A percentile compares a stretch with the other conserved stretches of the same genome.
These are phyloP conservation scores for Trichoderma sp. DNA, from an alignment of 2,329 filamentous ascomycete genomes.

Conservation along the genomic window DNA sequence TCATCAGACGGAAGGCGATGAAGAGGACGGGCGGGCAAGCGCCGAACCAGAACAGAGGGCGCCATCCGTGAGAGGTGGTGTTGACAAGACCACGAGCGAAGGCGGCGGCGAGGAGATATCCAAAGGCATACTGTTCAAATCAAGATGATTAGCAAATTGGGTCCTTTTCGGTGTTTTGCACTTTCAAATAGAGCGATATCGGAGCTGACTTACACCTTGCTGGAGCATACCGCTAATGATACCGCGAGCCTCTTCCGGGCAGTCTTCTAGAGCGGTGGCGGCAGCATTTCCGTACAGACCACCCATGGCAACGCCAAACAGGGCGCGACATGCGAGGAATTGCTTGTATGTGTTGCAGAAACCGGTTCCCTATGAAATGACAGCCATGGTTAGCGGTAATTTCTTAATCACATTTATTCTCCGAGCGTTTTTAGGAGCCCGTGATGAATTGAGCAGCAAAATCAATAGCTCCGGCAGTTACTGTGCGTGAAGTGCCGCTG, in stretches of 20 bases:
- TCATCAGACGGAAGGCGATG: conserved; percentile 71
- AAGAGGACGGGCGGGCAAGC: conserved; percentile 76
- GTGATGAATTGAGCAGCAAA: background rate
- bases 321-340: conserved; percentile 70
- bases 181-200: background rate
- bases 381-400: conserved; percentile 2
- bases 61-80: conserved; percentile 77
- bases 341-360: conserved; percentile 66
- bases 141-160: background rate
- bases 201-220: conserved; percentile 55
- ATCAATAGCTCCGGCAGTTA: conserved; percentile 10
- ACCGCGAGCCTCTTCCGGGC: conserved; percentile 64
- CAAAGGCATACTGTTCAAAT: conserved; percentile 50
- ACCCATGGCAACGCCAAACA: conserved; percentile 82
- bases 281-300: conserved; percentile 76
- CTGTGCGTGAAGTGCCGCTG: background rate
- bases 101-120: conserved; percentile 61
- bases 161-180: background rate
- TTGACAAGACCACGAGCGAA: conserved; percentile 66
- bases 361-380: conserved; percentile 52
- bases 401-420: background rate
- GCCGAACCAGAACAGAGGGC: conserved; percentile 86
- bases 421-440: background rate
- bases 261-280: conserved; percentile 74
- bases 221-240: conserved; percentile 74